Base-by-base conservation (phyloP, 306 rosid genomes). In the Fragaria nilgerrensis region DNA sequence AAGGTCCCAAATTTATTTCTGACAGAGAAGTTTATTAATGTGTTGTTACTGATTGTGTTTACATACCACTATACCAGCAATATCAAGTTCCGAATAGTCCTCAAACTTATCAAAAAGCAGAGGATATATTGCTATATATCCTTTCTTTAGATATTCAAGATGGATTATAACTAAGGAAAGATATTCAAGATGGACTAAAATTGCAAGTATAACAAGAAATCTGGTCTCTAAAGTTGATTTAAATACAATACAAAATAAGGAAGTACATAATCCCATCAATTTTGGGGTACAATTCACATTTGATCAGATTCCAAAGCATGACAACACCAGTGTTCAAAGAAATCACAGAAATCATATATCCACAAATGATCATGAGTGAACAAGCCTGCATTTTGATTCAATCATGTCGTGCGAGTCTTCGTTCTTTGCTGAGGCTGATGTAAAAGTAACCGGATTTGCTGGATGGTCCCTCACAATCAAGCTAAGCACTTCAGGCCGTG, bases 401-500 rank as follows among this genome's bases (percentile, higher is more conserved):
- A 48, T 70, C 77, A 78, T 66, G 75, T 81, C 85, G 45, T 72
- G 63, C 32, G 74, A 62, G 82, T 65, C 91, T 79, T 89, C 96
- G 3, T 19, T 19, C 84, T 82, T 80, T 29, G 86, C 63, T 1
- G 91, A 73, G n/a, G 87, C 19, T 48, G 98, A 89, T 72, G 93
- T 47, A 78, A 89, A 95, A 68, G 92, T 84, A 78, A 89, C 98
- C 5, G 97, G 88, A 29, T 62, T 83, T 52, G 90, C 29, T 37
- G 93, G 98, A 79, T 89, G 88, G 84, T 92, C 98, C 85, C 82
- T 85, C 56, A 90, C 96, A 76, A 62, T 78, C 88, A 95, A 85
- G 87, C 91, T 89, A 32, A 95, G 92, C 72, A 95, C 95, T 80
- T 95, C 97, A 34, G 97, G 96, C 80, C 96, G 87, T 41, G 96